Conservation (phyloP, 1,139 yeast species). For the Zygosaccharomyces pseudobailii region DNA sequence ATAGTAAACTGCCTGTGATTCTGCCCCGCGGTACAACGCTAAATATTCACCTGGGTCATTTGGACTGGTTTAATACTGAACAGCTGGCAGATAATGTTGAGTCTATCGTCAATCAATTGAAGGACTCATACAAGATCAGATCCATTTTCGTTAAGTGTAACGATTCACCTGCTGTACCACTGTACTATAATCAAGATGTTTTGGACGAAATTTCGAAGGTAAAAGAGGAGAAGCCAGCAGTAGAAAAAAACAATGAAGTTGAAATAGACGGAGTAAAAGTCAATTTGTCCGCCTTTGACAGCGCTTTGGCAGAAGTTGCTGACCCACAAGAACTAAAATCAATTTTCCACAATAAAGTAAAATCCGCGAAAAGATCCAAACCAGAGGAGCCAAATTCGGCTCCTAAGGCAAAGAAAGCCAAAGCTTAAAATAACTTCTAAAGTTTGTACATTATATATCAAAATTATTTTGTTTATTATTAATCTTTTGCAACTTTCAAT, state of each 20-base stretch:
- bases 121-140: constrained; percentile 47
- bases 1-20: constrained; percentile 55
- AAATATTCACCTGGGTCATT: constrained; percentile 61
- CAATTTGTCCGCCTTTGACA: constrained; percentile 59
- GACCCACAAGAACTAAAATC: constrained; percentile 52
- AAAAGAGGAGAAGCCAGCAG: constrained; percentile 27
- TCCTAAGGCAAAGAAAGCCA: constrained; percentile 22
- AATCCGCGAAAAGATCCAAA: constrained; percentile 32
- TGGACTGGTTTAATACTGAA: constrained; percentile 39
- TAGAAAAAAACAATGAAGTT: constrained; percentile 36
- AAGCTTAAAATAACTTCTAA: constrained; percentile 12
- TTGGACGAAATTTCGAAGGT: constrained; percentile 42
- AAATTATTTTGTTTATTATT: not conserved
- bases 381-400: constrained; percentile 17
- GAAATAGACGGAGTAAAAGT: constrained; percentile 39
- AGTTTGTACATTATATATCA: constrained; percentile 1
- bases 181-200: constrained; percentile 63
- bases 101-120: constrained; percentile 50
- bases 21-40: constrained; percentile 74
- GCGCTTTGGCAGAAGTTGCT: constrained; percentile 75
- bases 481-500: not conserved
- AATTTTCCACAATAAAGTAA: constrained; percentile 37
- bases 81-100: constrained; percentile 51
- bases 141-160: constrained; percentile 65
- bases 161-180: constrained; percentile 77